Percentiles rank a stretch among this genome's conserved stretches.
phyloP scores from a whole-genome alignment of 306 rosid genomes.

The Alnus glutinosa region DNA sequence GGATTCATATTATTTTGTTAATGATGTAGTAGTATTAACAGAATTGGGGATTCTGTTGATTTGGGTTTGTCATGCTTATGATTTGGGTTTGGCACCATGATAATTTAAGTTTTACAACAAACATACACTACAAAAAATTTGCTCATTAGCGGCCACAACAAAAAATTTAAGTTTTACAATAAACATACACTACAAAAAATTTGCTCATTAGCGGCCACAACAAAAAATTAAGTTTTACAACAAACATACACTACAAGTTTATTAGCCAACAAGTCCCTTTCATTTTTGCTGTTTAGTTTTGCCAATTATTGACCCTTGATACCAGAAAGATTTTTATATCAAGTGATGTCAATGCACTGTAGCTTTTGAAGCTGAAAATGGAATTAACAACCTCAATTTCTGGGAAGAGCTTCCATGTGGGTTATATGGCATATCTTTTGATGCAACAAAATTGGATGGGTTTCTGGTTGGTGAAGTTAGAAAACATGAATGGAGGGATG shows the following conservation, averaged over 20 bases:
- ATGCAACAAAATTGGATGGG: slow-evolving; percentile 35
- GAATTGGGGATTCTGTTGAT: no score
- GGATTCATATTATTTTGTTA: no score
- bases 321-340: slow-evolving; percentile 8
- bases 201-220: no score
- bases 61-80: no score
- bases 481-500: slow-evolving; percentile 66
- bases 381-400: slow-evolving; percentile 42
- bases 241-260: not conserved
- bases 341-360: slow-evolving; percentile 26
- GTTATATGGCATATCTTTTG: slow-evolving; percentile 59
- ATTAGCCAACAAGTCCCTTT: not conserved
- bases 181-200: no score
- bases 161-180: no score
- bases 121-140: not conserved
- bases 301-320: slow-evolving; percentile 7
- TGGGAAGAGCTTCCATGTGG: slow-evolving; percentile 43
- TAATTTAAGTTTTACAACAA: no score
- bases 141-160: no score
- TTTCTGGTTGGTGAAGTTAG: slow-evolving; percentile 62
- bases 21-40: no score
- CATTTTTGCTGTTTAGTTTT: slow-evolving; percentile 6
- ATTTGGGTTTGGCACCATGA: no score
- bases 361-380: slow-evolving; percentile 55
- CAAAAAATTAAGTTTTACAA: no score